Conservation (phyloP, 768 basidiomycete species). For the Lactarius hatsudake region DNA sequence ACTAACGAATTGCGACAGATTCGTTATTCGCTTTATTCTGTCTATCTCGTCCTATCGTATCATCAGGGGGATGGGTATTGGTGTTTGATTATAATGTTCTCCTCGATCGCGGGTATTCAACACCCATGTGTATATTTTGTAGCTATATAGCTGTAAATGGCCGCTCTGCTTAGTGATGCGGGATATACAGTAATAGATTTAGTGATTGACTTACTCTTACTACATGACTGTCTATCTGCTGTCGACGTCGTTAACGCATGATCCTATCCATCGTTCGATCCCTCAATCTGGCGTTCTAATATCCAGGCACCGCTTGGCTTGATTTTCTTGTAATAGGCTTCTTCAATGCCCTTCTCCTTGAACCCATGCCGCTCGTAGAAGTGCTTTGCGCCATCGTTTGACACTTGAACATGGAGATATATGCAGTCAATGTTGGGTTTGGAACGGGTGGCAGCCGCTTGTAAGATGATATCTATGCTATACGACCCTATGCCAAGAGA, state of each 20-base stretch:
- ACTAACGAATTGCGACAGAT: conserved; percentile 14
- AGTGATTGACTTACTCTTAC: conserved; percentile 10
- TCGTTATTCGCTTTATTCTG: background rate
- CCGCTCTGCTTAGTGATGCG: conserved; percentile 5
- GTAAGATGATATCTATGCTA: conserved; percentile 63
- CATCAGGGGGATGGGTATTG: conserved; percentile 2
- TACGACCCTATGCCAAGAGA: conserved; percentile 72
- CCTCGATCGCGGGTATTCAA: conserved; percentile 15
- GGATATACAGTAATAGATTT: conserved; percentile 22
- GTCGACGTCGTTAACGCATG: background rate
- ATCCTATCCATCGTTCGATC: conserved; percentile 31
- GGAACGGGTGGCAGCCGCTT: conserved; percentile 54
- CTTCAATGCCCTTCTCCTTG: conserved; percentile 57
- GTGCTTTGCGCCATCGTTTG: conserved; percentile 68
- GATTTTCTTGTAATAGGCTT: conserved; percentile 90
- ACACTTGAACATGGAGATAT: conserved; percentile 86
- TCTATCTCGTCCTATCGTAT: conserved; percentile 13
- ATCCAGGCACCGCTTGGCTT: conserved; percentile 84
- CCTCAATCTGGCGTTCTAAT: conserved; percentile 60
- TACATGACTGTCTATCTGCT: background rate
- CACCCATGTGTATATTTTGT: conserved; percentile 21
- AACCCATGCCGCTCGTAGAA: conserved; percentile 89
- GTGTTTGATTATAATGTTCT: conserved; percentile 25
- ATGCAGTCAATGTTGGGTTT: conserved; percentile 66
- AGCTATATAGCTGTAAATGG: conserved; percentile 24